Conservation (phyloP, 2,329 filamentous ascomycete genomes). For the Ramularia collo-cygni region DNA sequence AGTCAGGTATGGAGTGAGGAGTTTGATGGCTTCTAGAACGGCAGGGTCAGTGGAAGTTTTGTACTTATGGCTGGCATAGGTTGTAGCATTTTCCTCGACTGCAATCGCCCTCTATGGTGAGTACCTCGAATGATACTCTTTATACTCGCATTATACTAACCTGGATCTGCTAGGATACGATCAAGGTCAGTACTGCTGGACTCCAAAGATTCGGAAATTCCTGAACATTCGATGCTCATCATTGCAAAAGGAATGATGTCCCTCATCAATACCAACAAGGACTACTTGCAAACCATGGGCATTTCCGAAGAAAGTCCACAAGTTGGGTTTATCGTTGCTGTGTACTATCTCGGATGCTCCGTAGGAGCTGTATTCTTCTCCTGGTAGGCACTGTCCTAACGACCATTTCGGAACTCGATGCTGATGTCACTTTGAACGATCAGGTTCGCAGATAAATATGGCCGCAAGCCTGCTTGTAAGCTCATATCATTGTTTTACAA, state of each 20-base stretch:
- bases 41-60: too few species aligned
- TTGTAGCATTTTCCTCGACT: slow-evolving; percentile 48
- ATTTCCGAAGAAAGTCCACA: slow-evolving; percentile 45
- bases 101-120: slow-evolving; percentile 51
- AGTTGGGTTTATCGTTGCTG: slow-evolving; percentile 53
- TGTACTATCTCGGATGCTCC: slow-evolving; percentile 58
- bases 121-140: slow-evolving; percentile 25
- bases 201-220: background rate
- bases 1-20: too few species aligned
- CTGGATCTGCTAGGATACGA: slow-evolving; percentile 6
- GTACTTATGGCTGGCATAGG: slow-evolving; percentile 24
- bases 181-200: slow-evolving; percentile 17
- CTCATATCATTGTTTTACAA: too few species aligned
- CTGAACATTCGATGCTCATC: slow-evolving; percentile 8
- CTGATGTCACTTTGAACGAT: too few species aligned
- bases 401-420: too few species aligned
- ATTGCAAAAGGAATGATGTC: slow-evolving; percentile 43
- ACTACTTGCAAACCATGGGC: slow-evolving; percentile 53
- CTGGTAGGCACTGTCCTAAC: too few species aligned
- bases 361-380: slow-evolving; percentile 52
- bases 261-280: slow-evolving; percentile 48
- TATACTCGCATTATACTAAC: background rate
- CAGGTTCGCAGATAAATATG: slow-evolving; percentile 47
- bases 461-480: slow-evolving; percentile 45
- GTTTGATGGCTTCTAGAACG: too few species aligned